Conservation (phyloP, 495 filamentous ascomycete genomes). For the Neurospora sp. region DNA sequence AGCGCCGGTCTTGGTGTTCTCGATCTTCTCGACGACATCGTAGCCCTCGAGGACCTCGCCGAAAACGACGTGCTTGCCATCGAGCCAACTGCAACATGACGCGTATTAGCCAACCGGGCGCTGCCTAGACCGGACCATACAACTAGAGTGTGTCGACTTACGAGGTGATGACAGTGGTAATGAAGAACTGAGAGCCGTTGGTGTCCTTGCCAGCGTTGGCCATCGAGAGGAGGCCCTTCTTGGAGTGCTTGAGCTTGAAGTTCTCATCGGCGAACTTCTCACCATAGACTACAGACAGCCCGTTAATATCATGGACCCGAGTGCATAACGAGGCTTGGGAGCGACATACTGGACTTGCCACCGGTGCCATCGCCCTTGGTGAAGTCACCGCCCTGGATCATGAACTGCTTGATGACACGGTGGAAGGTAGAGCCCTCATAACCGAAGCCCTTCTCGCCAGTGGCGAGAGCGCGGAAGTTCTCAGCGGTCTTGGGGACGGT, state of each 20-base stretch:
- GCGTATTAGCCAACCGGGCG: constrained; percentile 17
- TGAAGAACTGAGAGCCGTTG: constrained; percentile 99
- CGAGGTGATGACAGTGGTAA: constrained; percentile 75
- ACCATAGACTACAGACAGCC: constrained; percentile 58
- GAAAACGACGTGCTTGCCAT: constrained; percentile 84
- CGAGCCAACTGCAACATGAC: constrained; percentile 57
- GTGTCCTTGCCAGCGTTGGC: constrained; percentile 96
- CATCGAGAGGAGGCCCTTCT: constrained; percentile 64
- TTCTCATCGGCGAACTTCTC: constrained; percentile 95
- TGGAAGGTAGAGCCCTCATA: constrained; percentile 95
- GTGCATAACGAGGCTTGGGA: not conserved
- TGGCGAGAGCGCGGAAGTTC: constrained; percentile 96
- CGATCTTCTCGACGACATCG: constrained; percentile 81
- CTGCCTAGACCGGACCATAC: not conserved
- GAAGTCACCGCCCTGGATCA: constrained; percentile 99
- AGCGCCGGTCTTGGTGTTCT: constrained; percentile 58
- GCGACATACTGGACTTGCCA: constrained; percentile 70
- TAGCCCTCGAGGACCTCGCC: constrained; percentile 87
- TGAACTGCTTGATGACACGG: constrained; percentile 96
- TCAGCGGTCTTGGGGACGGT: constrained; percentile 95
- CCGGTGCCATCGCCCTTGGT: constrained; percentile 92
- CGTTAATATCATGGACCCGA: constrained; percentile 1
- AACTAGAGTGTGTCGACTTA: constrained; percentile 31
- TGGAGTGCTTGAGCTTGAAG: constrained; percentile 91
- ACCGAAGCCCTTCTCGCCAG: constrained; percentile 93